A percentile compares a stretch with the other conserved stretches of the same genome.
These are phyloP conservation scores for Ophiostoma tasmaniense DNA, from an alignment of 2,329 filamentous ascomycete species.

Conservation along the genomic window DNA sequence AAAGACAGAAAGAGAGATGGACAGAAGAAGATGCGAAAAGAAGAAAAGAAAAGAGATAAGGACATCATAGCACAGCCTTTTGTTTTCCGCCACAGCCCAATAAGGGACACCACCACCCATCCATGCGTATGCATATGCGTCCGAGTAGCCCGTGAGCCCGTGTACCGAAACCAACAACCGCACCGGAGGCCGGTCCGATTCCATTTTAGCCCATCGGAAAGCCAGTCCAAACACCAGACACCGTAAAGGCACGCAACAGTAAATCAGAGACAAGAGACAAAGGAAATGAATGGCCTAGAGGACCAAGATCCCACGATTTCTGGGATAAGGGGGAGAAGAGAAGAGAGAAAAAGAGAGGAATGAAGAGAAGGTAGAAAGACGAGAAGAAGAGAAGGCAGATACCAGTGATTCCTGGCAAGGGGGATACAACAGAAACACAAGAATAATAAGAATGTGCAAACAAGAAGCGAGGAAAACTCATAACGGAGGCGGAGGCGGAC, in stretches of 20 bases:
- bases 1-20: background rate
- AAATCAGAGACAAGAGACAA: background rate
- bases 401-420: background rate
- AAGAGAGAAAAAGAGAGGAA: background rate
- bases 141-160: background rate
- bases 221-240: slow-evolving; percentile 9
- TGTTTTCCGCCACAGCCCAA: background rate
- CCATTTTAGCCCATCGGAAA: slow-evolving; percentile 3
- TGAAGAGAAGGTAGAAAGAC: background rate
- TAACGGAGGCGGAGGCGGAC: background rate
- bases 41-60: background rate
- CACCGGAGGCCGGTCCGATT: background rate
- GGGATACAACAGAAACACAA: background rate
- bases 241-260: background rate
- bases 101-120: background rate
- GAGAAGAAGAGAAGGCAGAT: background rate
- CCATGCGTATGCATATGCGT: background rate
- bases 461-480: background rate
- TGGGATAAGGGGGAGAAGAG: background rate
- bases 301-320: background rate
- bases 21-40: background rate
- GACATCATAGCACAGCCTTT: background rate
- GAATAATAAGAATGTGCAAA: background rate
- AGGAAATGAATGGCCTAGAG: background rate
- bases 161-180: background rate